Conservation (phyloP, 1,139 yeast genomes). For the Blastobotrys proliferans region DNA sequence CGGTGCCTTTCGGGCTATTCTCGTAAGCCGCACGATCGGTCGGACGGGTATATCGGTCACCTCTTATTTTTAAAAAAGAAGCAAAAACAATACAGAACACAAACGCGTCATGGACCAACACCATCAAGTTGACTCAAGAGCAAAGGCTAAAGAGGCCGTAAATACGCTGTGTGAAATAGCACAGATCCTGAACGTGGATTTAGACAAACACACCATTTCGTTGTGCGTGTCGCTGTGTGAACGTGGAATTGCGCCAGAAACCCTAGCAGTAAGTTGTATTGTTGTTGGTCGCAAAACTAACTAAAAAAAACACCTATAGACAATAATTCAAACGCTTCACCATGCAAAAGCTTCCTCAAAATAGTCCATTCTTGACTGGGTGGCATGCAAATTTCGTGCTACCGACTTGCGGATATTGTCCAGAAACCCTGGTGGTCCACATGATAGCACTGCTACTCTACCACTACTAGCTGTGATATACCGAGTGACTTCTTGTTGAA, state of each 20-base stretch:
- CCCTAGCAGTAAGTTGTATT: slow-evolving; percentile 25
- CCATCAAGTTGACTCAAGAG: slow-evolving; percentile 4
- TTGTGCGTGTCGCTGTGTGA: slow-evolving; percentile 28
- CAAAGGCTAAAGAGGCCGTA: slow-evolving; percentile 18
- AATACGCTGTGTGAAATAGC: slow-evolving; percentile 29
- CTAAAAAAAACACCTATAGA: neutral
- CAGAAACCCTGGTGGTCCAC: slow-evolving; percentile 44
- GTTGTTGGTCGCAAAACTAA: too few relatives aligned
- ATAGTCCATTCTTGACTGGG: slow-evolving; percentile 31
- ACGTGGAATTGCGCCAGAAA: slow-evolving; percentile 30
- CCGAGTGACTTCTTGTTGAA: slow-evolving; percentile 36
- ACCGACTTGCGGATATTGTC: slow-evolving; percentile 38
- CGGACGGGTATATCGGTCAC: too few relatives aligned
- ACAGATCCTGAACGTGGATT: slow-evolving; percentile 29
- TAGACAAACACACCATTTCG: slow-evolving; percentile 26
- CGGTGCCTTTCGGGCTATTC: neutral
- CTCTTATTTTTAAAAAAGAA: neutral
- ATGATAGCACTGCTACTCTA: slow-evolving; percentile 37
- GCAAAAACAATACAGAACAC: neutral
- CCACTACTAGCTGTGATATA: slow-evolving; percentile 38
- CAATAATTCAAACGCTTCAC: slow-evolving; percentile 19
- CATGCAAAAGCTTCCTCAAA: slow-evolving; percentile 39
- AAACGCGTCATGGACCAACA: neutral
- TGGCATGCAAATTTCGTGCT: slow-evolving; percentile 25
- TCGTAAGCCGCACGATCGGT: too few relatives aligned